phyloP scores from a whole-genome alignment of 176 grass and related monocot genomes.

The Juncus inflexus region DNA sequence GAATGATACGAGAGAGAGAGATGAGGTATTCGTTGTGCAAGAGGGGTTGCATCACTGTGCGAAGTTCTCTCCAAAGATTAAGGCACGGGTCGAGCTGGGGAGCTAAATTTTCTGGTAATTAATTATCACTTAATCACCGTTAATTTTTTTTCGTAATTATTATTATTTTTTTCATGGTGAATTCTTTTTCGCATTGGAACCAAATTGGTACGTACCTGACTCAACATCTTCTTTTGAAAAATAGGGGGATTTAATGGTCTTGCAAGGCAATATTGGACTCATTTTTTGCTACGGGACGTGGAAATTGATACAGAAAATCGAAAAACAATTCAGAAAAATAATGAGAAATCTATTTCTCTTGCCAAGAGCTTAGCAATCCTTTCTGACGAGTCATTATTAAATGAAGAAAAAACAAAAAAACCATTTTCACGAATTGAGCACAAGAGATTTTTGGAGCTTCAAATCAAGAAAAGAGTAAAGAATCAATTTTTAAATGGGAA shows the following conservation, averaged over 20 bases:
- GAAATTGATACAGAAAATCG: slow-evolving; percentile 32
- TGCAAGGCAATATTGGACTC: slow-evolving; percentile 2
- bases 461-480: slow-evolving; percentile 81
- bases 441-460: slow-evolving; percentile 67
- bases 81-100: not conserved
- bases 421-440: slow-evolving; percentile 52
- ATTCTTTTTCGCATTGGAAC: not conserved
- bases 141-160: not conserved
- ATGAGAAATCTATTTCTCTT: slow-evolving; percentile 35
- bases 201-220: not conserved
- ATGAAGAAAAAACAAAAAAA: slow-evolving; percentile 26
- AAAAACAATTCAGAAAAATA: not conserved
- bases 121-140: not conserved
- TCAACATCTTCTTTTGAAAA: not conserved
- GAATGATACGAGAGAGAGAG: not conserved
- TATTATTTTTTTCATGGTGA: not conserved
- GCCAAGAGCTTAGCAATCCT: slow-evolving; percentile 82
- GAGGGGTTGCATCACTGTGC: slow-evolving; percentile 1
- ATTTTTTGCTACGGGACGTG: slow-evolving; percentile 38
- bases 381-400: slow-evolving; percentile 48
- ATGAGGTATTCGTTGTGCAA: not conserved
- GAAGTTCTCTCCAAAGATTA: slow-evolving; percentile 1
- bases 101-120: slow-evolving; percentile 2
- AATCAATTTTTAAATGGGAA: slow-evolving; percentile 54
- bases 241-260: not conserved